A percentile compares a stretch with the other conserved stretches of the same genome.
These are phyloP conservation scores for Climacium dendroides DNA, from an alignment of 225 moss, liverwort and hornwort species.

Conservation along the genomic window DNA sequence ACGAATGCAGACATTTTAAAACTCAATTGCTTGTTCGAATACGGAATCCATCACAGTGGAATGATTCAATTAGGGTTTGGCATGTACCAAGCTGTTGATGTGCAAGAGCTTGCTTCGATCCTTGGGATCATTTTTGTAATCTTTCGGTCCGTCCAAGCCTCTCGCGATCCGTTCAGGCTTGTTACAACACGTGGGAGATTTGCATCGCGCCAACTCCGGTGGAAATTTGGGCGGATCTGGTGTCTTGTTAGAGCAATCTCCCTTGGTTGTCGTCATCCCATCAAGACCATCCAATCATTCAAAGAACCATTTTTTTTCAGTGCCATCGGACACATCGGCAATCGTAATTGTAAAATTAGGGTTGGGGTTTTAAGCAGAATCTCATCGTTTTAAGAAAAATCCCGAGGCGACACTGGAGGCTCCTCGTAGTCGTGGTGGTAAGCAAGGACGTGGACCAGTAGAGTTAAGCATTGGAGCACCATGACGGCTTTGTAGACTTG, in stretches of 20 bases:
- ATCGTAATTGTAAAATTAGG: neutral
- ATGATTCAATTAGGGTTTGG: neutral
- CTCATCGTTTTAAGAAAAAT: neutral
- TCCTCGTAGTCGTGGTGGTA: neutral
- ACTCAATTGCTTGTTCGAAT: neutral
- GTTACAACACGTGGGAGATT: conserved; percentile 7
- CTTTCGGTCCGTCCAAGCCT: neutral
- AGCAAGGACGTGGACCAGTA: conserved; percentile 5
- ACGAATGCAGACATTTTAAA: neutral
- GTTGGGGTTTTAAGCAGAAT: neutral
- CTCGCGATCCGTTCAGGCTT: neutral
- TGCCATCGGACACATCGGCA: neutral
- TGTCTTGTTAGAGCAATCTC: neutral
- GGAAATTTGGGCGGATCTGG: neutral
- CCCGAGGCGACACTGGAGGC: neutral
- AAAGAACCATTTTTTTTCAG: neutral
- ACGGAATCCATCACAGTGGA: neutral
- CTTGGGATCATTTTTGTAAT: neutral
- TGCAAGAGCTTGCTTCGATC: conserved; percentile 16
- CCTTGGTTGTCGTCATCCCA: neutral
- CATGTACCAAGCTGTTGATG: conserved; percentile 11
- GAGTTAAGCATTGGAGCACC: conserved; percentile 9
- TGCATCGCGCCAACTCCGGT: neutral
- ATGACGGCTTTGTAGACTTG: conserved; percentile 16
- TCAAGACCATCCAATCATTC: neutral